phyloP scores from a whole-genome alignment of 371 early-diverging fungal species.

The Cokeromyces recurvatus region DNA sequence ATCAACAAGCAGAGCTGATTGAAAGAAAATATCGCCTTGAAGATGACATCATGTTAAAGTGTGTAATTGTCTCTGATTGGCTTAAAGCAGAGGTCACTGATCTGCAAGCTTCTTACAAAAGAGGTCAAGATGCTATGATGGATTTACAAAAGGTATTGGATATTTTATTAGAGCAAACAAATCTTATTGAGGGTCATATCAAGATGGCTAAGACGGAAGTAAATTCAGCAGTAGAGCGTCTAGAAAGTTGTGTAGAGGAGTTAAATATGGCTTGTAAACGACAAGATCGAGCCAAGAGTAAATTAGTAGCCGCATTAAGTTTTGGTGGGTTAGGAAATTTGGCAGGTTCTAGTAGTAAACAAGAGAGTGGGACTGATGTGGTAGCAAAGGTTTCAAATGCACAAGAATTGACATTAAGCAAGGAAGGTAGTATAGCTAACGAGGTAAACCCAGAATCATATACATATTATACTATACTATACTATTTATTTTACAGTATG shows the following conservation, averaged over 20 bases:
- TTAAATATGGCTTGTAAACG: constrained; percentile 23
- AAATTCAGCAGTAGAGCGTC: constrained; percentile 10
- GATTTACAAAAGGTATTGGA: constrained; percentile 19
- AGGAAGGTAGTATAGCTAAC: no score
- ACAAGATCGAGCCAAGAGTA: constrained; percentile 32
- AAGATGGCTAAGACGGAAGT: constrained; percentile 10
- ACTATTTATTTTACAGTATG: no score
- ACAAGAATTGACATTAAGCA: constrained; percentile 1
- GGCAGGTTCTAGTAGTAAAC: background rate
- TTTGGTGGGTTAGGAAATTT: constrained; percentile 23
- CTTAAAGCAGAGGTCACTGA: constrained; percentile 25
- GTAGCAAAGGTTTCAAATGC: background rate
- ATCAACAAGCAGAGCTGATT: constrained; percentile 11
- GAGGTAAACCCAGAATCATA: no score
- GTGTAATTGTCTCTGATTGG: constrained; percentile 20
- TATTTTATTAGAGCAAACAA: constrained; percentile 10
- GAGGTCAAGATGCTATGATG: constrained; percentile 11
- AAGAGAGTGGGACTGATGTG: background rate
- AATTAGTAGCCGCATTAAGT: constrained; percentile 21
- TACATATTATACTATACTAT: no score
- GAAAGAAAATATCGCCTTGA: constrained; percentile 12
- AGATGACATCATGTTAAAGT: constrained; percentile 8
- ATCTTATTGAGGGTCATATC: constrained; percentile 9
- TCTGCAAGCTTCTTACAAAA: constrained; percentile 17
- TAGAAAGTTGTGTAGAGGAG: constrained; percentile 22